Percentiles rank a stretch among this genome's conserved stretches.
phyloP scores from a whole-genome alignment of 2,329 filamentous ascomycete species.

The Sclerotinia spermophila region DNA sequence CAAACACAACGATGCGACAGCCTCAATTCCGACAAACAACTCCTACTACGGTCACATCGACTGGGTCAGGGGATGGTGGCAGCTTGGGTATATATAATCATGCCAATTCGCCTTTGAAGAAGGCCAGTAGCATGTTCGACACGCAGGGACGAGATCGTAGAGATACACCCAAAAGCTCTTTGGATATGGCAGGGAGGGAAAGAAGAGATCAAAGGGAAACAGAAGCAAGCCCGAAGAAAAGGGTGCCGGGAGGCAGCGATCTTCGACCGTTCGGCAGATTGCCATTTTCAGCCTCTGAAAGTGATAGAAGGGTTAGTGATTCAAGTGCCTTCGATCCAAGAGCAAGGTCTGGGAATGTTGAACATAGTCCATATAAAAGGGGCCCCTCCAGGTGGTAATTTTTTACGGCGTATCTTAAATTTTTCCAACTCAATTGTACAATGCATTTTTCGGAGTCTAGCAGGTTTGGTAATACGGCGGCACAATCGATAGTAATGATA shows the following conservation, averaged over 20 bases:
- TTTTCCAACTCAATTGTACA: conserved; percentile 3
- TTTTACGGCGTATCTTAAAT: background rate
- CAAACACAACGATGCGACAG: conserved; percentile 47
- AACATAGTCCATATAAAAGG: conserved; percentile 29
- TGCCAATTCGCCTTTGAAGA: conserved; percentile 78
- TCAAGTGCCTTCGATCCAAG: conserved; percentile 22
- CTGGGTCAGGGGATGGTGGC: conserved; percentile 59
- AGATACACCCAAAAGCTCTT: conserved; percentile 54
- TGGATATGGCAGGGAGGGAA: conserved; percentile 52
- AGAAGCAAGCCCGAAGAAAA: conserved; percentile 33
- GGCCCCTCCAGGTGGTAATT: conserved; percentile 31
- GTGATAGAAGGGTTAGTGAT: conserved; percentile 29
- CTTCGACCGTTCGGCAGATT: conserved; percentile 15
- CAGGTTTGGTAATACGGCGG: background rate
- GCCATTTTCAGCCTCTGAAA: conserved; percentile 22
- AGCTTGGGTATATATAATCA: conserved; percentile 78
- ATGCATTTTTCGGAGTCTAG: background rate
- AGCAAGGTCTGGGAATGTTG: conserved; percentile 23
- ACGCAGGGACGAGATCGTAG: conserved; percentile 44
- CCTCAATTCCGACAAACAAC: conserved; percentile 49
- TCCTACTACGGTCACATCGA: conserved; percentile 31
- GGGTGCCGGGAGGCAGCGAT: conserved; percentile 25
- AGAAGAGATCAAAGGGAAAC: conserved; percentile 33
- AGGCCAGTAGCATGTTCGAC: conserved; percentile 62
- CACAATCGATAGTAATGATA: conserved; percentile 1